Conservation (phyloP, 2,329 filamentous ascomycete species). For the Chalaropsis ovoidea region DNA sequence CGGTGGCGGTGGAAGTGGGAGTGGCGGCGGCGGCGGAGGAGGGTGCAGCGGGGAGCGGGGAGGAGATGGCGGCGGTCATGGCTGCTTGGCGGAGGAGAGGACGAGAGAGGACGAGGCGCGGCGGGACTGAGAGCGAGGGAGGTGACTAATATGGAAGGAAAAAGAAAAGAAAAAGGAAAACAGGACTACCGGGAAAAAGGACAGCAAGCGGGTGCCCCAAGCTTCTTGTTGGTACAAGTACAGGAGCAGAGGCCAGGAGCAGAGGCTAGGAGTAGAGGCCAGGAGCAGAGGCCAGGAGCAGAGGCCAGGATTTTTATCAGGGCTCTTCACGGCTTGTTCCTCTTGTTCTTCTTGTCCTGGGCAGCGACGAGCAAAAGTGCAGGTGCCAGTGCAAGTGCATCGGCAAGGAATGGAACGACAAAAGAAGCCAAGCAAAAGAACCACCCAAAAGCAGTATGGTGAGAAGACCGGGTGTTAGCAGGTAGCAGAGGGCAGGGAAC, state of each 20-base stretch:
- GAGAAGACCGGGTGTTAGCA: background rate
- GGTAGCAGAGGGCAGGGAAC: background rate
- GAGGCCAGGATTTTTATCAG: too few relatives aligned
- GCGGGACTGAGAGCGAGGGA: background rate
- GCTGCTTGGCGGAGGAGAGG: background rate
- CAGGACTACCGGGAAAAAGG: background rate
- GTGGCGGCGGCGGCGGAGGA: constrained; percentile 35
- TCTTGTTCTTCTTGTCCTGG: background rate
- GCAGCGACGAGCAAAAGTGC: background rate
- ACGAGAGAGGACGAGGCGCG: background rate
- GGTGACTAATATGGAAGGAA: background rate
- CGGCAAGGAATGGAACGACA: background rate
- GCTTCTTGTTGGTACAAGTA: too few relatives aligned
- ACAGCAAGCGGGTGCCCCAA: background rate
- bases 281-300: too few relatives aligned
- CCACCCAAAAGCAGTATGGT: constrained; percentile 15
- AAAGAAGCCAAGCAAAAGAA: constrained; percentile 18
- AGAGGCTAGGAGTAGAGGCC: too few relatives aligned
- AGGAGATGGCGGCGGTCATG: constrained; percentile 38
- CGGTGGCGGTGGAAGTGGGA: constrained; percentile 36
- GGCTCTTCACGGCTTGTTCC: background rate
- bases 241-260: too few relatives aligned
- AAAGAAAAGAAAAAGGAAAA: constrained; percentile 1
- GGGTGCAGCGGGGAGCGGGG: constrained; percentile 39
- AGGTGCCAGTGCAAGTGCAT: background rate